Base-by-base conservation (phyloP, 1,284 basidiomycete species). In the Boletus sp. region DNA sequence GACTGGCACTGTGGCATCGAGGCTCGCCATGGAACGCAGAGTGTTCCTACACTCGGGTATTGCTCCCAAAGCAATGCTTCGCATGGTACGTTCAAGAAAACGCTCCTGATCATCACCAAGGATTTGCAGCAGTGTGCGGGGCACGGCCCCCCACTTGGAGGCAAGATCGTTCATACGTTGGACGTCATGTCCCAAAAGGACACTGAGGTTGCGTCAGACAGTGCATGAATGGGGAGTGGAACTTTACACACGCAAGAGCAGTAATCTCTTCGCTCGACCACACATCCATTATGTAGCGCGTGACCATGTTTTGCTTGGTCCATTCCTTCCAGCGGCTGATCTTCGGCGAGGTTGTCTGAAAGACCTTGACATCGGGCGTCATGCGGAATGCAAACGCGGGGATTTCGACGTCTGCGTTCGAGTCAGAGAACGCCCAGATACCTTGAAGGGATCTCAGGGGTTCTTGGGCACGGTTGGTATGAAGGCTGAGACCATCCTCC, bases 191-290 rank as follows among this genome's bases (percentile, higher is more conserved):
- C 22, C 17, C 16, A 27, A 38, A 19, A 48, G 26, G 14, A 17
- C 12, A n/a, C 47, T 48, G 19, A 39, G 4, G 9, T 5, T 14
- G 16, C 12, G 14, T 48, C 9, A 48, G 41, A 34, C 25, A 34
- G 32, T 3, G 14, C 10, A 5, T 17, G 6, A 8, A 44, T 16
- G 17, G 3, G 13, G 29, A 25, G 5, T 22, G 12, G 16, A 13
- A 27, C n/a, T 32, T 39, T n/a, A 41, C 48, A 10, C 5, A 50
- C 48, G 48, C 44, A 16, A 50, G 44, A 36, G 20, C 34, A 20
- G 33, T 8, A 2, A 50, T 38, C 29, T 50, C 48, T 23, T 47
- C 22, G 6, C 12, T 16, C 2, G 48, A 30, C 48, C 44, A 49
- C 4, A 49, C 14, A 16, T 50, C 35, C 39, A 41, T 50, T 13